These are phyloP conservation scores for Babesia microti DNA, from an alignment of 169 alveolate species.

Conservation along the genomic window DNA sequence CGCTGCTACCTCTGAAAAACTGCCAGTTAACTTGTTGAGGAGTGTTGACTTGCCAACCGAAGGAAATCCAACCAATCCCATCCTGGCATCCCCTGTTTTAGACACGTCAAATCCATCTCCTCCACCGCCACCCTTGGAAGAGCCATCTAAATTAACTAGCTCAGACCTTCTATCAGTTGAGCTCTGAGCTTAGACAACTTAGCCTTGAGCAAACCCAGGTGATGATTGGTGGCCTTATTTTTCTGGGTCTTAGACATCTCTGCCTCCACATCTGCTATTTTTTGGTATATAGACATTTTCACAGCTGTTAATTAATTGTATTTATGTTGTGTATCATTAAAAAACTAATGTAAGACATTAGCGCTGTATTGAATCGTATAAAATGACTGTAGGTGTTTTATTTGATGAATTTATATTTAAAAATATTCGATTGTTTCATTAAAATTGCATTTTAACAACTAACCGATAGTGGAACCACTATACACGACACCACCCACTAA, in stretches of 20 bases:
- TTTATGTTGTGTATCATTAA: too few relatives aligned
- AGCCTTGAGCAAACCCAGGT: slow-evolving; percentile 94
- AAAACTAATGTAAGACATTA: too few relatives aligned
- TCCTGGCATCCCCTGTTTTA: slow-evolving; percentile 97
- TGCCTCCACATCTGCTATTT: slow-evolving; percentile 91
- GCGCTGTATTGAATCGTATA: too few relatives aligned
- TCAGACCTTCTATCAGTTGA: slow-evolving; percentile 78
- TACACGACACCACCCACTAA: too few relatives aligned
- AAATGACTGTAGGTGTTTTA: too few relatives aligned
- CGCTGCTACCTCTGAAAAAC: slow-evolving; percentile 93
- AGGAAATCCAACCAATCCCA: slow-evolving; percentile 98
- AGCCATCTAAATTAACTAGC: slow-evolving; percentile 34
- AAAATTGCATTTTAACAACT: too few relatives aligned
- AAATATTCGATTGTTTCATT: too few relatives aligned
- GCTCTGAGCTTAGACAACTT: slow-evolving; percentile 87
- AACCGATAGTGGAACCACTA: too few relatives aligned
- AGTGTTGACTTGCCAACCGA: slow-evolving; percentile 97
- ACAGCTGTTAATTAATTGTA: not conserved
- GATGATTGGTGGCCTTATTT: slow-evolving; percentile 95
- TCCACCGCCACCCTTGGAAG: slow-evolving; percentile 66
- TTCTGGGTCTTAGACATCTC: slow-evolving; percentile 98
- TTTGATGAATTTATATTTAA: too few relatives aligned
- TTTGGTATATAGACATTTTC: slow-evolving; percentile 76
- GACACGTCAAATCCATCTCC: slow-evolving; percentile 68
- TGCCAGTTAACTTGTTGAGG: slow-evolving; percentile 88